Percentiles rank a stretch among this genome's conserved stretches.
Evolutionary conservation across 441 rosid species (phyloP).

Genomic region (Pelargonium exstipulatum): DNA sequence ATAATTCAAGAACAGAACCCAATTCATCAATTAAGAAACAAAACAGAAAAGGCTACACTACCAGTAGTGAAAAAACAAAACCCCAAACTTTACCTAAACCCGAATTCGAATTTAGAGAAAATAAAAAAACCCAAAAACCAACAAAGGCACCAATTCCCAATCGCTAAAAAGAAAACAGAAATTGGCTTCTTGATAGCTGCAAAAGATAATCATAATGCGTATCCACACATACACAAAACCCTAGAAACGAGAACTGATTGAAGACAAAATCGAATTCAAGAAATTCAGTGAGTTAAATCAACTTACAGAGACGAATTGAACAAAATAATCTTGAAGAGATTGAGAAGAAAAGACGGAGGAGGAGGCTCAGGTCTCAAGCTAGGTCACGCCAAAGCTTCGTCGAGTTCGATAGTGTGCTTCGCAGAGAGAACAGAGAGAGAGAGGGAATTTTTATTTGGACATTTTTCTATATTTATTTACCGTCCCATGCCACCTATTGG

Average conservation of each 20-base stretch:
- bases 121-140: not conserved
- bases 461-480: not conserved
- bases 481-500: not conserved
- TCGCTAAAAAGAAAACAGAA: not conserved
- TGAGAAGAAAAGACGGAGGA: not conserved
- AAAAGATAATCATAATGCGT: not conserved
- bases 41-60: not conserved
- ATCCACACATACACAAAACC: not conserved
- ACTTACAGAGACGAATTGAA: not conserved
- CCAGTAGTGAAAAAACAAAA: no score
- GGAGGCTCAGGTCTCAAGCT: constrained; percentile 4
- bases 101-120: not conserved
- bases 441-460: not conserved
- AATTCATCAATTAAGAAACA: not conserved
- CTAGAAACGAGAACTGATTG: not conserved
- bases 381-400: not conserved
- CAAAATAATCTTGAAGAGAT: not conserved
- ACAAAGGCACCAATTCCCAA: not conserved
- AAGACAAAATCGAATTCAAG: not conserved
- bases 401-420: not conserved
- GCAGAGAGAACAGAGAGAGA: not conserved
- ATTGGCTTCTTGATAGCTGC: not conserved
- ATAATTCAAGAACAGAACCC: not conserved
- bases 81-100: not conserved
- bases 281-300: not conserved